Conservation (phyloP, 176 grass and related monocot species). For the Thinopyrum elongatum region DNA sequence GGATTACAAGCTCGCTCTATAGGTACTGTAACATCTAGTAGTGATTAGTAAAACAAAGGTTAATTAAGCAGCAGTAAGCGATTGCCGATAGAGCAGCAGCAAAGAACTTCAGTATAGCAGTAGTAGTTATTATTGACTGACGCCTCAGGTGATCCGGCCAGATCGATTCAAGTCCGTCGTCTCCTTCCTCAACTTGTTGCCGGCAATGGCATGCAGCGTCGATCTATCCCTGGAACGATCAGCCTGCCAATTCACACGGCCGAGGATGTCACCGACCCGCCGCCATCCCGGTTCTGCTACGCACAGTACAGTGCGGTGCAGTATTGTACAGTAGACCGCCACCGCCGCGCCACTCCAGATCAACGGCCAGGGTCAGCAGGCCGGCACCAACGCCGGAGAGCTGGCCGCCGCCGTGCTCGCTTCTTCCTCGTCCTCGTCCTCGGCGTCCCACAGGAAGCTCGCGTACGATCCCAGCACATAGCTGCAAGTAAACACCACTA, state of each 20-base stretch:
- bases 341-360: background rate
- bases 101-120: background rate
- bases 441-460: slow-evolving; percentile 79
- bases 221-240: background rate
- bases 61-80: background rate
- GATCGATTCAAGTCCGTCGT: background rate
- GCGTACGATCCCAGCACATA: slow-evolving; percentile 73
- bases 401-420: background rate
- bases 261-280: background rate
- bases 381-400: slow-evolving; percentile 40
- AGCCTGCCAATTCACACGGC: background rate
- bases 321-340: background rate
- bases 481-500: slow-evolving; percentile 27
- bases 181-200: background rate
- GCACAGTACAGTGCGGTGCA: background rate
- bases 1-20: background rate
- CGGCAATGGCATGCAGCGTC: background rate
- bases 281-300: background rate
- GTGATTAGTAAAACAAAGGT: background rate
- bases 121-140: background rate
- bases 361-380: slow-evolving; percentile 42
- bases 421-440: slow-evolving; percentile 44
- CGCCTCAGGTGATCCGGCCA: background rate
- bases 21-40: background rate
- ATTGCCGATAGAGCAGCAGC: background rate